Conservation (phyloP, 768 basidiomycete genomes). For the Lactarius hengduanensis region DNA sequence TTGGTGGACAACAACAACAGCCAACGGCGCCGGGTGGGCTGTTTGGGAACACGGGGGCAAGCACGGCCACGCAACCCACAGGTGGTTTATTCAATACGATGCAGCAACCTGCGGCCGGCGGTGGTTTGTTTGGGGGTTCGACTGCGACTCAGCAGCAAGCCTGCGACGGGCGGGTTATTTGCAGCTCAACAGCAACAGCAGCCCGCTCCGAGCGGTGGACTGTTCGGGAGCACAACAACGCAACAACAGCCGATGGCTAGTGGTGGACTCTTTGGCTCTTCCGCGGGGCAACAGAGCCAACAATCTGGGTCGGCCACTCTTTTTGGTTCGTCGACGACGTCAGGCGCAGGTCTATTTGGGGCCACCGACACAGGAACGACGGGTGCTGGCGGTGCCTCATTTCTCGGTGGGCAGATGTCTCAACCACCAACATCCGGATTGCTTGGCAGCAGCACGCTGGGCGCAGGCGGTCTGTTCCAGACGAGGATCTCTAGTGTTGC, state of each 20-base stretch:
- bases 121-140: conserved; percentile 32
- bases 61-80: conserved; percentile 28
- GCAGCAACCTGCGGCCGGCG: conserved; percentile 23
- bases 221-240: conserved; percentile 30
- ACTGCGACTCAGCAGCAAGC: conserved; percentile 16
- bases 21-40: conserved; percentile 23
- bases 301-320: conserved; percentile 12
- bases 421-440: conserved; percentile 24
- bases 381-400: conserved; percentile 1
- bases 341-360: conserved; percentile 6
- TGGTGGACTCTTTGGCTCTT: conserved; percentile 21
- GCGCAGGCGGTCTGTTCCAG: conserved; percentile 28
- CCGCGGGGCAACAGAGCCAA: conserved; percentile 7
- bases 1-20: conserved; percentile 27
- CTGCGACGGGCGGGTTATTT: conserved; percentile 32
- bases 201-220: conserved; percentile 23
- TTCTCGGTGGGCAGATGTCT: conserved; percentile 17
- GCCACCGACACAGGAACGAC: background rate
- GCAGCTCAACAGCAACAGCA: conserved; percentile 24
- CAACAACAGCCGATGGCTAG: conserved; percentile 11
- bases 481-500: conserved; percentile 36
- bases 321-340: conserved; percentile 13
- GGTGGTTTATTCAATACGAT: conserved; percentile 29
- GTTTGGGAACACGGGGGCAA: conserved; percentile 26
- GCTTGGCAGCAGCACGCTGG: conserved; percentile 29